These are phyloP conservation scores for Thelonectria olida DNA, from an alignment of 2,329 filamentous ascomycete genomes.

Conservation along the genomic window DNA sequence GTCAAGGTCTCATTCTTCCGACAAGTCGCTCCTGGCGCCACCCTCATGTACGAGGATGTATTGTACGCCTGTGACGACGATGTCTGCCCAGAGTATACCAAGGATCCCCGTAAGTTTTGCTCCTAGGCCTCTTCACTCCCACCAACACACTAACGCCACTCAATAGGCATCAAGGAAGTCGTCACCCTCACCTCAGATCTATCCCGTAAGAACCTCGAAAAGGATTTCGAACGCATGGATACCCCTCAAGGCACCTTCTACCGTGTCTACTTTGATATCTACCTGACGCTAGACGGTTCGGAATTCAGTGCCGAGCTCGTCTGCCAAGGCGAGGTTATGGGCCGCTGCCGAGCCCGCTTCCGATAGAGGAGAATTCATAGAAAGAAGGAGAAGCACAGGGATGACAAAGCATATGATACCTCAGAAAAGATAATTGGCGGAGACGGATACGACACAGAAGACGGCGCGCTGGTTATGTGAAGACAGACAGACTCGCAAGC, in stretches of 20 bases:
- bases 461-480: background rate
- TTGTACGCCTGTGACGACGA: constrained; percentile 98
- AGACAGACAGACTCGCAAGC: constrained; percentile 5
- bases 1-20: constrained; percentile 99
- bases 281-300: constrained; percentile 93
- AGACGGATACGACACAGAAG: background rate
- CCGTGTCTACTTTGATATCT: constrained; percentile 81
- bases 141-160: constrained; percentile 38
- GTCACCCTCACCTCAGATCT: constrained; percentile 97
- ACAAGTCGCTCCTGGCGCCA: constrained; percentile 95
- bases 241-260: constrained; percentile 97
- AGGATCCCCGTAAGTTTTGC: constrained; percentile 89
- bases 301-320: constrained; percentile 98
- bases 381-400: constrained; percentile 27
- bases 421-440: constrained; percentile 33
- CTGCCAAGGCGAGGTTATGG: constrained; percentile 99
- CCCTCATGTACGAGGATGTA: constrained; percentile 99
- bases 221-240: constrained; percentile 99
- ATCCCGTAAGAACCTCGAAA: constrained; percentile 97
- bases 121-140: background rate
- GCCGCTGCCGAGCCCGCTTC: constrained; percentile 92
- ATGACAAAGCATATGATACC: constrained; percentile 40
- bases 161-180: constrained; percentile 94
- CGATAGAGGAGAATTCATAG: constrained; percentile 53
- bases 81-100: constrained; percentile 97